Conservation (phyloP, 2,329 filamentous ascomycete genomes). For the Pyrenochaeta sp. region DNA sequence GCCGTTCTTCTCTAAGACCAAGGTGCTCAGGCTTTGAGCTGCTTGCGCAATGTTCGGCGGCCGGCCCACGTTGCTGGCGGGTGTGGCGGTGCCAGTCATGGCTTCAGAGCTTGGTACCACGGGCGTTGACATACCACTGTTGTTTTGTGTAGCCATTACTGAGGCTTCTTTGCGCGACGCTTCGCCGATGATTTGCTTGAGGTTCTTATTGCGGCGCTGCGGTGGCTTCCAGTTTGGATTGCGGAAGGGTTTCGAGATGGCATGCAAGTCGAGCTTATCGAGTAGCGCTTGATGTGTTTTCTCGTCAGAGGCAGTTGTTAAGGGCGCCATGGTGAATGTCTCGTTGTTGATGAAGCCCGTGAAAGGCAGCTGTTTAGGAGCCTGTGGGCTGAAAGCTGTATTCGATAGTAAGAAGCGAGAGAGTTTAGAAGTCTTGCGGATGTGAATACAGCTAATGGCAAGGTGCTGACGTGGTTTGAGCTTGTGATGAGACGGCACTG, state of each 20-base stretch:
- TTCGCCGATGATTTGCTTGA: conserved; percentile 95
- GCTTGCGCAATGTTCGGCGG: conserved; percentile 81
- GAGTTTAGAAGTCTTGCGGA: not conserved
- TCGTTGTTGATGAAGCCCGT: not conserved
- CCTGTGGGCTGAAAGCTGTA: not conserved
- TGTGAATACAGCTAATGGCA: not conserved
- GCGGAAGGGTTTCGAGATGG: conserved; percentile 87
- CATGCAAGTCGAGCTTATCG: conserved; percentile 89
- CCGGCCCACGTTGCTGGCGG: conserved; percentile 71
- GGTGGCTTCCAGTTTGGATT: conserved; percentile 90
- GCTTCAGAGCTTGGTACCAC: conserved; percentile 47
- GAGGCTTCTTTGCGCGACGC: conserved; percentile 90
- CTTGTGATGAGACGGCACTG: conserved; percentile 1
- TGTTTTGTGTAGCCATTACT: conserved; percentile 80
- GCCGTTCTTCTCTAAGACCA: conserved; percentile 84
- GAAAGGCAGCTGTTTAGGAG: not conserved
- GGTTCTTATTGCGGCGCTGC: conserved; percentile 96
- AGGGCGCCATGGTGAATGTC: conserved; percentile 59
- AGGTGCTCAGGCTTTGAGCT: conserved; percentile 82
- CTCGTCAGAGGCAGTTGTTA: conserved; percentile 77
- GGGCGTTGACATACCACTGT: conserved; percentile 79
- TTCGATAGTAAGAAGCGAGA: not conserved
- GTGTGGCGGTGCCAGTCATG: conserved; percentile 47
- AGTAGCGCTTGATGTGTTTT: conserved; percentile 83
- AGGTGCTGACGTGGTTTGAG: not conserved